A percentile compares a stretch with the other conserved stretches of the same genome.
Evolutionary conservation across 176 grass and related monocot genomes (phyloP).

Genomic region (Tillandsia fasciculata): DNA sequence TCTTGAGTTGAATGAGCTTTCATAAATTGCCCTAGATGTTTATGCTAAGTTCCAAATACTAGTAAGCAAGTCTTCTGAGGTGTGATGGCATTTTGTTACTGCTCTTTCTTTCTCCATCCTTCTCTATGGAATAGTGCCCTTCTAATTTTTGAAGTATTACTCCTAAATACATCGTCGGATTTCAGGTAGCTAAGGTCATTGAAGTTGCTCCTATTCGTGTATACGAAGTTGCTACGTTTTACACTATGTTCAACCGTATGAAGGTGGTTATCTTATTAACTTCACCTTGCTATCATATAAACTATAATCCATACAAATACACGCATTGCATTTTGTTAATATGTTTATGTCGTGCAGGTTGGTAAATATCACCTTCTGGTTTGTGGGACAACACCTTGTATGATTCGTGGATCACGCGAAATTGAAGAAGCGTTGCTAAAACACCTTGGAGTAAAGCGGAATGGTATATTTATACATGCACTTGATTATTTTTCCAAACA

Average conservation of each 20-base stretch:
- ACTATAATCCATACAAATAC: not conserved
- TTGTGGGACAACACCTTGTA: slow-evolving; percentile 98
- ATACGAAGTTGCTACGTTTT: slow-evolving; percentile 99
- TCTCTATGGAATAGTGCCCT: not conserved
- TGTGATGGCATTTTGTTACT: not conserved
- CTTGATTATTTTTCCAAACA: not conserved
- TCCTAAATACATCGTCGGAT: slow-evolving; percentile 1
- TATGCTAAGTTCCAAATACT: too few species aligned
- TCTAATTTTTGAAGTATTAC: not conserved
- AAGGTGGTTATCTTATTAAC: slow-evolving; percentile 38
- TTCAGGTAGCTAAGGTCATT: slow-evolving; percentile 82
- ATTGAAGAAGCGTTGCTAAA: slow-evolving; percentile 82
- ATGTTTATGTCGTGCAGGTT: slow-evolving; percentile 36
- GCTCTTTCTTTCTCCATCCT: not conserved
- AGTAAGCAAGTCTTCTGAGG: too few species aligned
- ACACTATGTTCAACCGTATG: slow-evolving; percentile 88
- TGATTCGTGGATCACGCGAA: slow-evolving; percentile 89
- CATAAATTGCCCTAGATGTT: too few species aligned
- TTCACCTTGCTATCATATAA: not conserved
- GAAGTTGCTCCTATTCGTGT: slow-evolving; percentile 88
- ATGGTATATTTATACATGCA: slow-evolving; percentile 38
- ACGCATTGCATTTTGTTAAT: not conserved
- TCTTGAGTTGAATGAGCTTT: too few species aligned
- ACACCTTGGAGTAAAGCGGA: slow-evolving; percentile 93
- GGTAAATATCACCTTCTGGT: slow-evolving; percentile 96